Conservation (phyloP, 2,329 filamentous ascomycete species). For the Verticillium albo-atrum region DNA sequence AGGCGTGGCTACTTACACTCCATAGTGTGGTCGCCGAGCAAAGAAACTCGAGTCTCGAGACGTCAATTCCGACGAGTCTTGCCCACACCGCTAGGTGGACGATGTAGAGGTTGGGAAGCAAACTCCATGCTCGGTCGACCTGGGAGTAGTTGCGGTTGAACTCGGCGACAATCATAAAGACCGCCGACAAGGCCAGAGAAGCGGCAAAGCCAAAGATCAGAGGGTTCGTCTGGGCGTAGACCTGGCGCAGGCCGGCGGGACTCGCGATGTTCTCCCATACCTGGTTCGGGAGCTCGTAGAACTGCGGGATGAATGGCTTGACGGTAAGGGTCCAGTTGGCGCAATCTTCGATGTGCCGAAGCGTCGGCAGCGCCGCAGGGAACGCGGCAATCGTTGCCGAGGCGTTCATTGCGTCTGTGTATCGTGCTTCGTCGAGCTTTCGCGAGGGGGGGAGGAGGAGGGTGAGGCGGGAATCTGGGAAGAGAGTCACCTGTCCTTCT, state of each 20-base stretch:
- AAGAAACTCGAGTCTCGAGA: constrained; percentile 67
- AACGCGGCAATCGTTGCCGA: not conserved
- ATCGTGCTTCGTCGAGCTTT: not conserved
- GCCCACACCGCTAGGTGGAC: constrained; percentile 83
- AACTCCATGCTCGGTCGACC: constrained; percentile 87
- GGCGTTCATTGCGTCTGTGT: not conserved
- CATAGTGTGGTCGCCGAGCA: constrained; percentile 69
- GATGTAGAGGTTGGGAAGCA: constrained; percentile 83
- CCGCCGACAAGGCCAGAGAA: constrained; percentile 62
- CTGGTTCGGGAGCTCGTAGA: constrained; percentile 64
- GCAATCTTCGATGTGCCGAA: constrained; percentile 69
- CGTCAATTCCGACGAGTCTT: constrained; percentile 66
- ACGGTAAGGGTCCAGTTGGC: constrained; percentile 72
- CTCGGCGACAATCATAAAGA: constrained; percentile 76
- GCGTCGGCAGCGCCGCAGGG: constrained; percentile 58
- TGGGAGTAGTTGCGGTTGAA: constrained; percentile 95
- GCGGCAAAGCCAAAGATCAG: constrained; percentile 70
- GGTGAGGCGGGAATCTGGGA: not conserved
- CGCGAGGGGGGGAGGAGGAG: not conserved
- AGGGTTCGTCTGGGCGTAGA: constrained; percentile 86
- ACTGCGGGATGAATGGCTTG: constrained; percentile 66
- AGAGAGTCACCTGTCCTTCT: not conserved
- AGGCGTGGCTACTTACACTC: constrained; percentile 56
- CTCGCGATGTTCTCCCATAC: constrained; percentile 56
- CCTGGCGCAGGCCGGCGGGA: constrained; percentile 56